Percentiles rank a stretch among this genome's conserved stretches.
phyloP scores from a whole-genome alignment of 805 yeast species.

The Candida tallmaniae region DNA sequence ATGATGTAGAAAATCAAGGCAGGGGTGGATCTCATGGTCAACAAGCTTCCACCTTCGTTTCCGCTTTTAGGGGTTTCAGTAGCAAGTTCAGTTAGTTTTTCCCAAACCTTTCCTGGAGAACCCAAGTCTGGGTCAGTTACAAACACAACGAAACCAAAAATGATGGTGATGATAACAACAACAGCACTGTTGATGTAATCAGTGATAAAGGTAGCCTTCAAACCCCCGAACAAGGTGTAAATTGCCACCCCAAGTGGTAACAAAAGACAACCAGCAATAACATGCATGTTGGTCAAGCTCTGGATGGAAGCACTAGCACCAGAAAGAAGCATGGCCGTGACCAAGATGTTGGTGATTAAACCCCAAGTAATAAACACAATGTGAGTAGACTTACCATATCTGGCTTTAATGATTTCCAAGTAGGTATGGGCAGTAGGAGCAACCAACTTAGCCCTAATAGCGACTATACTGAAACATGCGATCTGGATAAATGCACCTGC shows the following conservation, averaged over 20 bases:
- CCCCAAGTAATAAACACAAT: constrained; percentile 71
- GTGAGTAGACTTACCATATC: constrained; percentile 81
- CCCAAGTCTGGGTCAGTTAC: constrained; percentile 71
- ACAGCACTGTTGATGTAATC: constrained; percentile 47
- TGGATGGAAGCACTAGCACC: constrained; percentile 85
- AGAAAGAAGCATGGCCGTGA: constrained; percentile 86
- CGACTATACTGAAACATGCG: constrained; percentile 77
- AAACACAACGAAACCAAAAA: constrained; percentile 77
- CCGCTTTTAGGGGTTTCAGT: constrained; percentile 63
- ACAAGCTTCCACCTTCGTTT: constrained; percentile 79
- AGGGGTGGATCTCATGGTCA: constrained; percentile 79
- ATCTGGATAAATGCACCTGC: constrained; percentile 91
- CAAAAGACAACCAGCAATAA: constrained; percentile 76
- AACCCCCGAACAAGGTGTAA: constrained; percentile 42
- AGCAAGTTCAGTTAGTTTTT: constrained; percentile 59
- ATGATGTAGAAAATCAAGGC: constrained; percentile 91
- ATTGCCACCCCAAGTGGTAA: constrained; percentile 72
- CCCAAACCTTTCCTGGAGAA: constrained; percentile 80
- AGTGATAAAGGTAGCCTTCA: constrained; percentile 43
- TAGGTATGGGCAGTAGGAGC: constrained; percentile 94
- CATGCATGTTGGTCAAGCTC: constrained; percentile 74
- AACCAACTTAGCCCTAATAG: constrained; percentile 80
- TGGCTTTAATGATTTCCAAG: constrained; percentile 72
- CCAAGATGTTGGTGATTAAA: constrained; percentile 80
- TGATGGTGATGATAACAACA: constrained; percentile 67